Conservation (phyloP, 805 yeast species). For the Sugiyamaella boreocaroliniensis region DNA sequence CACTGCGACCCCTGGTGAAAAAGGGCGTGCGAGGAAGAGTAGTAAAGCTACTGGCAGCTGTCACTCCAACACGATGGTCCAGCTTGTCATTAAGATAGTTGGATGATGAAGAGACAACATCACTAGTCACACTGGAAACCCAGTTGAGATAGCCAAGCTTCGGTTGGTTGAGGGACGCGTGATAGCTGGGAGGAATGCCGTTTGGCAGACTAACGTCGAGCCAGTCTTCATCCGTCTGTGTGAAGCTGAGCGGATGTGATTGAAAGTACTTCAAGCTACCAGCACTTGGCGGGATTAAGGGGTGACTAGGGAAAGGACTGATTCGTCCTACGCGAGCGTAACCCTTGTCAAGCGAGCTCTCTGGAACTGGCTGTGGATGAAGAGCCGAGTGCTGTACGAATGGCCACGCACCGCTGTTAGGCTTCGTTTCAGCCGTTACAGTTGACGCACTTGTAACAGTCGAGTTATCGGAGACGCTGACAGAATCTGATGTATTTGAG, state of each 20-base stretch:
- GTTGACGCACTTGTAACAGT: background rate
- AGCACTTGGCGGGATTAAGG: slow-evolving; percentile 14
- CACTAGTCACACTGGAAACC: slow-evolving; percentile 19
- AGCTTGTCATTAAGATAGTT: slow-evolving; percentile 13
- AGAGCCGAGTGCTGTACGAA: background rate
- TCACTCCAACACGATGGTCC: background rate
- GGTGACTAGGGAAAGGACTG: slow-evolving; percentile 13
- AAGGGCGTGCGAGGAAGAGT: background rate
- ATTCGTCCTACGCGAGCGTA: background rate
- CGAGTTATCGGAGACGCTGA: background rate
- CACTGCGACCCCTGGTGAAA: background rate
- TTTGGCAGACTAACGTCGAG: slow-evolving; percentile 6
- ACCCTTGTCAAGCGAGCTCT: background rate
- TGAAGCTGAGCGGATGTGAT: slow-evolving; percentile 13
- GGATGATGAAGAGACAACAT: slow-evolving; percentile 18
- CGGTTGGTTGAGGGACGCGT: slow-evolving; percentile 6
- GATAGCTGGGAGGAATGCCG: slow-evolving; percentile 1
- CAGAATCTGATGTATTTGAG: background rate
- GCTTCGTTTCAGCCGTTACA: background rate
- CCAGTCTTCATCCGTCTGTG: slow-evolving; percentile 22
- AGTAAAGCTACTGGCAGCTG: background rate
- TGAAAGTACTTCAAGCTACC: background rate
- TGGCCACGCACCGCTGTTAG: background rate
- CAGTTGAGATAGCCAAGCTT: slow-evolving; percentile 10
- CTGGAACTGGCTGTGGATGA: background rate